Base-by-base conservation (phyloP, 2,329 filamentous ascomycete species). In the Colletotrichum tropicale region DNA sequence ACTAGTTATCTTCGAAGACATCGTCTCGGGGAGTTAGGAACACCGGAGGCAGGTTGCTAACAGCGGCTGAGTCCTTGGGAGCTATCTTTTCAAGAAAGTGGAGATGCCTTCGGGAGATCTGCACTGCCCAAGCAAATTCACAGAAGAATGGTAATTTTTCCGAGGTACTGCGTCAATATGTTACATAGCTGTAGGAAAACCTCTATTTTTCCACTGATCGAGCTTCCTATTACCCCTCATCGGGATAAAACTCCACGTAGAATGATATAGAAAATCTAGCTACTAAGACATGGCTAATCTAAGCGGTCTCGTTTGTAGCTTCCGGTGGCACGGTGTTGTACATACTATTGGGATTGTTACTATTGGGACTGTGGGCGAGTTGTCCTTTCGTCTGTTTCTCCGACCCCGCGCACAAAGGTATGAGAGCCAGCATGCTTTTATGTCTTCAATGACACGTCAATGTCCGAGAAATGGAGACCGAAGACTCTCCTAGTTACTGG, bases 81-180 rank as follows among this genome's bases (percentile, higher is more conserved):
- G 18, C 18, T 48, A n/a, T 21, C 10, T 48, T 3, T 21, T 13
- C 2, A 4, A 13, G 43, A 48, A 21, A 21, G 43, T 48, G n/a
- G n/a, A 48, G n/a, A 21, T 48, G n/a, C 0, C 2, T 0, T 0
- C 10, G n/a, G n/a, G 43, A 8, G 43, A 48, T 21, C 43, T 48
- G 43, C 43, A 48, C 10, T 48, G 43, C n/a, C n/a, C n/a, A 21
- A 48, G n/a, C n/a, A 21, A 8, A 13, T 1, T 48, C 43, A 48
- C 43, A 48, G 0, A 48, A 48, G n/a, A 10, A 4, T 13, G n/a
- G n/a, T 8, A 48, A 48, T 21, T 13, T 48, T 48, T 21, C 38
- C n/a, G 43, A 48, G 43, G 43, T 0, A 48, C 6, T 48, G 43
- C 1, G 2, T 21, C 6, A 0, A 48, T 21, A 2, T 6, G 3